Percentiles rank a stretch among this genome's conserved stretches.
Evolutionary conservation across 2,329 filamentous ascomycete species (phyloP).

Genomic region (Exserohilum turcica): DNA sequence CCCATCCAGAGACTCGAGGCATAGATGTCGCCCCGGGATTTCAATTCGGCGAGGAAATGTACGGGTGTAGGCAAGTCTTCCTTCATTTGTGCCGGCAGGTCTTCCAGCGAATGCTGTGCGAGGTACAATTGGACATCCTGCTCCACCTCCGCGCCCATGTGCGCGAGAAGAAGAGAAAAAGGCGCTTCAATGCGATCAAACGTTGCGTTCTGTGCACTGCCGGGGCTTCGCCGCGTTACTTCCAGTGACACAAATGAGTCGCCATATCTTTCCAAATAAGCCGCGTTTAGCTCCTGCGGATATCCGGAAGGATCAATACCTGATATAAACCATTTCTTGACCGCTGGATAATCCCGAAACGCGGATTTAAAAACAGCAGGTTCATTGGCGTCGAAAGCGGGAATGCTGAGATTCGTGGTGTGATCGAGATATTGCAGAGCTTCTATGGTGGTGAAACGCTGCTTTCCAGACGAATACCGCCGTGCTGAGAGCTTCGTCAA

Average conservation of each 20-base stretch:
- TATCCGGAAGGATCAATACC: neutral
- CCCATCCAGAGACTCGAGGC: conserved; percentile 88
- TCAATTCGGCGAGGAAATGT: conserved; percentile 60
- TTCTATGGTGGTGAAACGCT: neutral
- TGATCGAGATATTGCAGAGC: conserved; percentile 5
- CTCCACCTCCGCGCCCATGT: conserved; percentile 50
- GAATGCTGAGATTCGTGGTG: conserved; percentile 12
- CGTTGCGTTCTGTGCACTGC: conserved; percentile 36
- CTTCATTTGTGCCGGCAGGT: conserved; percentile 67
- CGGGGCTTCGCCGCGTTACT: conserved; percentile 49
- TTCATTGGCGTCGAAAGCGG: conserved; percentile 21
- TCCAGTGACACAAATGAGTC: conserved; percentile 64
- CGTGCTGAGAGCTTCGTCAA: neutral
- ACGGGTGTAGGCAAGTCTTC: conserved; percentile 71
- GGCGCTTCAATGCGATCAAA: conserved; percentile 67
- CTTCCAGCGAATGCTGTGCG: conserved; percentile 75
- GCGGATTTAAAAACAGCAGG: conserved; percentile 31
- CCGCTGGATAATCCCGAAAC: conserved; percentile 35
- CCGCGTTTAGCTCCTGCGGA: conserved; percentile 26
- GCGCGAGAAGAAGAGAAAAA: conserved; percentile 66
- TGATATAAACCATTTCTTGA: conserved; percentile 38
- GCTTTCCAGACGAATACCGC: neutral
- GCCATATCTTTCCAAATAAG: conserved; percentile 48
- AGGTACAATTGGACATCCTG: conserved; percentile 69
- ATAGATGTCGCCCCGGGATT: conserved; percentile 82